A percentile compares a stretch with the other conserved stretches of the same genome.
These are phyloP conservation scores for Huntiella savannae DNA, from an alignment of 2,329 filamentous ascomycete genomes.

Conservation along the genomic window DNA sequence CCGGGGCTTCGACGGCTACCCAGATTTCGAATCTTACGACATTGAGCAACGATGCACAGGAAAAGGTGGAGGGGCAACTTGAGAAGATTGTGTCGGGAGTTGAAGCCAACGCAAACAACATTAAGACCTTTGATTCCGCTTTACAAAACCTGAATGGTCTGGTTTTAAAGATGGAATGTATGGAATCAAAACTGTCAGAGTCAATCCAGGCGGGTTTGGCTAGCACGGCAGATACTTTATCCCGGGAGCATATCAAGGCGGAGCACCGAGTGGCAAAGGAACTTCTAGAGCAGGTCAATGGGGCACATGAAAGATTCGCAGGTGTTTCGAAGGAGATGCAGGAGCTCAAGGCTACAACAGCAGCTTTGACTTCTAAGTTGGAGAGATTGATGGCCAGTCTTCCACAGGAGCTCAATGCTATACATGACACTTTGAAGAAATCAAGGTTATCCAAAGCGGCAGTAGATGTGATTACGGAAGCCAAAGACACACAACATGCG, in stretches of 20 bases:
- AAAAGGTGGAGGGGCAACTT: conserved; percentile 4
- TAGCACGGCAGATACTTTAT: neutral
- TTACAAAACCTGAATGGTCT: conserved; percentile 1
- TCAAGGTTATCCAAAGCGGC: neutral
- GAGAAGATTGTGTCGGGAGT: conserved; percentile 3
- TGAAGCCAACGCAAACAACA: neutral
- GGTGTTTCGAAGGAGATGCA: conserved; percentile 3
- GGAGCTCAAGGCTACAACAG: conserved; percentile 4
- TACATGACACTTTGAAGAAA: conserved; percentile 5
- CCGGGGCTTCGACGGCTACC: conserved; percentile 5
- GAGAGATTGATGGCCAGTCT: conserved; percentile 2
- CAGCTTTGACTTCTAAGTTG: conserved; percentile 2
- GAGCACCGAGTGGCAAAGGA: conserved; percentile 6
- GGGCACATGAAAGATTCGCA: conserved; percentile 2
- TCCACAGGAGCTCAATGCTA: conserved; percentile 7
- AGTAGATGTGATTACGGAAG: too few relatives aligned
- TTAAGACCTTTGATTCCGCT: conserved; percentile 7
- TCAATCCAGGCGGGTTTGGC: neutral
- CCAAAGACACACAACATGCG: too few relatives aligned
- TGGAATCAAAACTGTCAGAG: neutral
- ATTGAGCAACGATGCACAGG: neutral
- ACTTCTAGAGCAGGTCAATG: conserved; percentile 5
- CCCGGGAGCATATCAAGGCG: neutral
- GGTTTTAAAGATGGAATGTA: conserved; percentile 4
- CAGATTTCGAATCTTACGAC: conserved; percentile 5